phyloP scores from a whole-genome alignment of 2,329 filamentous ascomycete genomes.

The Mycosphaerelloides madeirae region DNA sequence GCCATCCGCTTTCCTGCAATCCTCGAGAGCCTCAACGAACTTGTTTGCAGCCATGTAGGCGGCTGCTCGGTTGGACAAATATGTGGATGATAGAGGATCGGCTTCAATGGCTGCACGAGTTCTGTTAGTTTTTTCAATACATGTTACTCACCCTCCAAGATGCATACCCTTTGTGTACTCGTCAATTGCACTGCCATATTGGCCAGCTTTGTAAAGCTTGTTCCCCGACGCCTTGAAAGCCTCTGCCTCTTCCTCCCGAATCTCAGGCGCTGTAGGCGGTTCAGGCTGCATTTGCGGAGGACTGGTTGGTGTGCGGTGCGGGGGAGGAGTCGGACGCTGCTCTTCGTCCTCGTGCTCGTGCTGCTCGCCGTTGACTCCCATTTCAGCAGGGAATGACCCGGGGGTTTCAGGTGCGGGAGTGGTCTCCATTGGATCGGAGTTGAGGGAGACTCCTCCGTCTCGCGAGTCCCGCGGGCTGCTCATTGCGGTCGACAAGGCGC shows the following conservation, averaged over 20 bases:
- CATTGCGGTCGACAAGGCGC: conserved; percentile 47
- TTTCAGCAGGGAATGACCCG: conserved; percentile 41
- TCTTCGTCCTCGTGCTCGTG: conserved; percentile 43
- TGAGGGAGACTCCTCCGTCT: conserved; percentile 19
- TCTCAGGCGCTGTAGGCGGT: conserved; percentile 19
- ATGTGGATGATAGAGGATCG: conserved; percentile 79
- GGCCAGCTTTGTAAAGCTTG: conserved; percentile 92
- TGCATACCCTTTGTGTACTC: conserved; percentile 87
- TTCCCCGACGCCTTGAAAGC: conserved; percentile 89
- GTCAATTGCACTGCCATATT: conserved; percentile 80
- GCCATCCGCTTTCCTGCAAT: conserved; percentile 76
- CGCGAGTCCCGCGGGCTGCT: conserved; percentile 17
- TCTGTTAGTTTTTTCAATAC: conserved; percentile 1
- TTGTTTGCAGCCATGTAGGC: conserved; percentile 85
- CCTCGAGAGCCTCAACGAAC: conserved; percentile 75
- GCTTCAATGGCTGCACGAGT: conserved; percentile 69
- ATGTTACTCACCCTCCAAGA: conserved; percentile 12
- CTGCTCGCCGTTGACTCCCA: conserved; percentile 37
- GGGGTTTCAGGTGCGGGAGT: conserved; percentile 31
- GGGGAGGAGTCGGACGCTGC: conserved; percentile 61
- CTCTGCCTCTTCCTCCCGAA: conserved; percentile 70
- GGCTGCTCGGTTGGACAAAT: conserved; percentile 90
- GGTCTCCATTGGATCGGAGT: conserved; percentile 29
- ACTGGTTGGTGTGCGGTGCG: conserved; percentile 56
- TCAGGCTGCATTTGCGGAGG: conserved; percentile 31